Conservation (phyloP, 2,329 filamentous ascomycete species). For the Fusarium decemcellulare region DNA sequence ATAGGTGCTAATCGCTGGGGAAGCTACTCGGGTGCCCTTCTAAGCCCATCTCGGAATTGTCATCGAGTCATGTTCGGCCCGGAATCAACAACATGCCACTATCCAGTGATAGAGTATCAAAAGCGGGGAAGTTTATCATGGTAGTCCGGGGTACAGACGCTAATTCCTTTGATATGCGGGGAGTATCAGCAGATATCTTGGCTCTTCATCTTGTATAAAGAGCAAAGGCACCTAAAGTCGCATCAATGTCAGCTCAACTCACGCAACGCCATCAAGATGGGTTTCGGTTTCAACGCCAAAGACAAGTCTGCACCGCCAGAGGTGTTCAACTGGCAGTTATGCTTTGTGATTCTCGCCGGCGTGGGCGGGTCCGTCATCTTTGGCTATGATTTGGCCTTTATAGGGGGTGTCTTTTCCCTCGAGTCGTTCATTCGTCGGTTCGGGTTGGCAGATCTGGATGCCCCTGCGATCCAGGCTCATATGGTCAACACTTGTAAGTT, state of each 20-base stretch:
- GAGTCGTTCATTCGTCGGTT: conserved; percentile 36
- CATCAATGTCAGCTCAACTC: background rate
- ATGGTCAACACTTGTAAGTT: background rate
- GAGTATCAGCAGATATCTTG: background rate
- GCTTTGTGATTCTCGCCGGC: conserved; percentile 39
- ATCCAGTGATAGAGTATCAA: background rate
- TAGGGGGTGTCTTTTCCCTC: conserved; percentile 42
- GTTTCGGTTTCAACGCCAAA: background rate
- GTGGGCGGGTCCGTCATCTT: conserved; percentile 46
- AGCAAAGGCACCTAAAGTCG: background rate
- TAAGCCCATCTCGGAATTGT: no score
- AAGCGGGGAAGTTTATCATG: background rate
- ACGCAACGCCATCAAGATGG: background rate
- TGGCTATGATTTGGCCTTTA: conserved; percentile 39
- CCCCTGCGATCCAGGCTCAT: background rate
- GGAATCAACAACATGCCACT: background rate
- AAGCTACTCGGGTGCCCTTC: no score
- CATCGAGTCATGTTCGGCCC: background rate
- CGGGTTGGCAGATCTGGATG: conserved; percentile 9
- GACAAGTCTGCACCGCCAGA: conserved; percentile 19
- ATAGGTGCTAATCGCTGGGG: no score
- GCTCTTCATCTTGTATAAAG: background rate
- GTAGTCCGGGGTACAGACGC: background rate
- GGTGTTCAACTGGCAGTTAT: conserved; percentile 48
- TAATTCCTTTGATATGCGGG: background rate